These are phyloP conservation scores for Oemleria cerasiformis DNA, from an alignment of 306 rosid genomes.

Conservation along the genomic window DNA sequence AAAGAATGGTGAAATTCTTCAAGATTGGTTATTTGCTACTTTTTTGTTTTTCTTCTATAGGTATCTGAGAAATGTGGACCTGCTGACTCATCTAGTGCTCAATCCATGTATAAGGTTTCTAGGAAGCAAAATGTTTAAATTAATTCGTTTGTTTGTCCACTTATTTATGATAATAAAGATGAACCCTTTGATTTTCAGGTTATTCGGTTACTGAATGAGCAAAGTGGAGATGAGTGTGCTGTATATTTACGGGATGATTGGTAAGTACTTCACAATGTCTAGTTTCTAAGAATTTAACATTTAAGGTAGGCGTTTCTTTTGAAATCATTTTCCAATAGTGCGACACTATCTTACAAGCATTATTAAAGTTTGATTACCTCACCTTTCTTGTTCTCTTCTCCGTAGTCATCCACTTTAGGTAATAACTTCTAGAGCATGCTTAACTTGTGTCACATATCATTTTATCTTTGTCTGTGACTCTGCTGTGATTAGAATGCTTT, in stretches of 20 bases:
- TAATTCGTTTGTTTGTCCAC: constrained; percentile 13
- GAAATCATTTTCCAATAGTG: neutral
- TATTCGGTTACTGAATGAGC: constrained; percentile 82
- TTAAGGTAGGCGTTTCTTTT: neutral
- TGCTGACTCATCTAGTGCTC: constrained; percentile 47
- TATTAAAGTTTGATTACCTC: neutral
- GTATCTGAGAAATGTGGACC: constrained; percentile 55
- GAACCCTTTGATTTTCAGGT: constrained; percentile 50
- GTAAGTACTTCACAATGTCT: constrained; percentile 39
- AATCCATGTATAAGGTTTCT: constrained; percentile 64
- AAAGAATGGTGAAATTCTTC: neutral
- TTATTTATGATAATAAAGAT: constrained; percentile 25
- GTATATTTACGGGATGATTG: constrained; percentile 72
- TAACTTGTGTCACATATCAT: neutral
- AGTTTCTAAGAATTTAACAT: neutral
- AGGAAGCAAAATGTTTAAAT: constrained; percentile 24
- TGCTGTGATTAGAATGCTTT: neutral
- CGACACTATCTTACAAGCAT: neutral
- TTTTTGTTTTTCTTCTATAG: constrained; percentile 39
- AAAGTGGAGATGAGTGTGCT: constrained; percentile 65
- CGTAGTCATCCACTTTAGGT: neutral
- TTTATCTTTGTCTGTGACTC: neutral
- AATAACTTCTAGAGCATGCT: neutral
- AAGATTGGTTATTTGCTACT: constrained; percentile 21
- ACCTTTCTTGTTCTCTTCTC: neutral